A percentile compares a stretch with the other conserved stretches of the same genome.
phyloP scores from a whole-genome alignment of 225 moss, liverwort and hornwort species.

The Sphagnum contortum region DNA sequence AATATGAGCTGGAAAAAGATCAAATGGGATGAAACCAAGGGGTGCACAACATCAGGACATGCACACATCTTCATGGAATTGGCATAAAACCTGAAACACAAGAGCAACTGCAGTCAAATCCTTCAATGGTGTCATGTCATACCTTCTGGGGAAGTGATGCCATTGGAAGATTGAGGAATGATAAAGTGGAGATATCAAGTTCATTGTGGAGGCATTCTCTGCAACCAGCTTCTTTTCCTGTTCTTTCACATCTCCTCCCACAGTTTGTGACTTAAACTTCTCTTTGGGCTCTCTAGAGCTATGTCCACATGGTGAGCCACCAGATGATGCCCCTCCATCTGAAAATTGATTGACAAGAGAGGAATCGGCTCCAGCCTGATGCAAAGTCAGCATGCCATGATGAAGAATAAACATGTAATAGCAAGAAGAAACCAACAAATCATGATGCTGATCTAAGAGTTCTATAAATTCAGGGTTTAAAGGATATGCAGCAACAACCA shows the following conservation, averaged over 20 bases:
- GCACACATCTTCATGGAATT: too few species aligned
- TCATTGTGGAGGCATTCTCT: too few species aligned
- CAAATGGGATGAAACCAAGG: not conserved
- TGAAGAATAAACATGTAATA: too few species aligned
- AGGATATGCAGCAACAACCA: not conserved
- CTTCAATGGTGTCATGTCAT: not conserved
- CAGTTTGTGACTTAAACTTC: constrained; percentile 14
- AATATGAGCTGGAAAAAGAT: not conserved
- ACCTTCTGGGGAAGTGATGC: constrained; percentile 25
- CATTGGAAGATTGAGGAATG: constrained; percentile 14
- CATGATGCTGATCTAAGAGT: not conserved
- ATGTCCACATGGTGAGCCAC: constrained; percentile 14
- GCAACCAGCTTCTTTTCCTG: constrained; percentile 9
- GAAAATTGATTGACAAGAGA: constrained; percentile 29
- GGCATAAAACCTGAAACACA: too few species aligned
- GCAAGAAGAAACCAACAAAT: not conserved
- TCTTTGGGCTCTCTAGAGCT: constrained; percentile 32
- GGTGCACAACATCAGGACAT: too few species aligned
- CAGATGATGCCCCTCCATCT: constrained; percentile 36
- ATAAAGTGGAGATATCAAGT: constrained; percentile 29
- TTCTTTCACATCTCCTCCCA: constrained; percentile 17
- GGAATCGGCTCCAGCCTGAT: constrained; percentile 36
- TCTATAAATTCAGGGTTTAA: not conserved
- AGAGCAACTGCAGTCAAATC: not conserved
- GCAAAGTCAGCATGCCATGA: not conserved